A percentile compares a stretch with the other conserved stretches of the same genome.
These are phyloP conservation scores for Cornus florida DNA, from an alignment of 148 eudicot genomes.

Conservation along the genomic window DNA sequence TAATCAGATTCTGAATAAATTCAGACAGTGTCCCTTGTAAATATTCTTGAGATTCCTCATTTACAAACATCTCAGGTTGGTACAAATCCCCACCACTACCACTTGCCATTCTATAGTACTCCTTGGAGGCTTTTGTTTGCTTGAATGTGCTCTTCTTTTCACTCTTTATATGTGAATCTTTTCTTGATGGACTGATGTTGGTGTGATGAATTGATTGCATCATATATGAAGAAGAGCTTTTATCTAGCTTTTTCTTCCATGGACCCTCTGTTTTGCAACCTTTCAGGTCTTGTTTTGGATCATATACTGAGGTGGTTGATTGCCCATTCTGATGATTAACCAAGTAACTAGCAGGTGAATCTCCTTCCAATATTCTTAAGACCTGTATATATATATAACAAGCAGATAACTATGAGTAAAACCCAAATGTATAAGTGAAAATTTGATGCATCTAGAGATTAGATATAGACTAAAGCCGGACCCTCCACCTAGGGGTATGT, in stretches of 20 bases:
- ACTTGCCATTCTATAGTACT: neutral
- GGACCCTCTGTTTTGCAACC: neutral
- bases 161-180: neutral
- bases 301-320: neutral
- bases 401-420: neutral
- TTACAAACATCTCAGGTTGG: neutral
- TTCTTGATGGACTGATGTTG: neutral
- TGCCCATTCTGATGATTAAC: neutral
- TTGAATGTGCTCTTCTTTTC: neutral
- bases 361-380: constrained; percentile 20
- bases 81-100: neutral
- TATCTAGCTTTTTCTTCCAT: neutral
- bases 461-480: neutral
- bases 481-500: too few species aligned
- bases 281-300: neutral
- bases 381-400: constrained; percentile 9
- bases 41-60: constrained; percentile 18
- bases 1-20: constrained; percentile 5
- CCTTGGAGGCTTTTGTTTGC: neutral
- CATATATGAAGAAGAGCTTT: neutral
- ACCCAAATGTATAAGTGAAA: neutral
- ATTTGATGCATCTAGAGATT: neutral
- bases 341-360: neutral
- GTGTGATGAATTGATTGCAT: neutral
- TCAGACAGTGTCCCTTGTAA: constrained; percentile 17